Conservation (phyloP, 768 basidiomycete species). For the Macrolepiota fuliginosa region DNA sequence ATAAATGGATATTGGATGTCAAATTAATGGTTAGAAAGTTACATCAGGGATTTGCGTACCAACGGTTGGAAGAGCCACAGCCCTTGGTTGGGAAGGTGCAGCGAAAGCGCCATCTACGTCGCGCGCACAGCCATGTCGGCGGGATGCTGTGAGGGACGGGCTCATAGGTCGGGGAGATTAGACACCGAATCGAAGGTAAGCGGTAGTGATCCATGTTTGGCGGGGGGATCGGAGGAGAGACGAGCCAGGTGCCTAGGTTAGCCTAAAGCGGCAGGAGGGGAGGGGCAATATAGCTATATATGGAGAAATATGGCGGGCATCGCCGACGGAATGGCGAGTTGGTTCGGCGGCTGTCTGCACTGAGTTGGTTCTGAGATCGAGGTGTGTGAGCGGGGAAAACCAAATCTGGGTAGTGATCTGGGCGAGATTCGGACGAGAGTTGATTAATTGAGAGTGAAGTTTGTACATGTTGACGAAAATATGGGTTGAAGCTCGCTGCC, state of each 20-base stretch:
- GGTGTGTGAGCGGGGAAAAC: slow-evolving; percentile 2
- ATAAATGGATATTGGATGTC: slow-evolving; percentile 8
- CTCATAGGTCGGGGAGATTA: neutral
- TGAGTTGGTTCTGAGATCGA: slow-evolving; percentile 11
- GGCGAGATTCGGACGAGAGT: slow-evolving; percentile 15
- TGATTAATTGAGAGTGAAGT: slow-evolving; percentile 23
- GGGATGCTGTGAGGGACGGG: neutral
- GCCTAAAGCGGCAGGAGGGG: slow-evolving; percentile 2
- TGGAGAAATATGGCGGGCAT: slow-evolving; percentile 13
- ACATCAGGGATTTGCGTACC: slow-evolving; percentile 16
- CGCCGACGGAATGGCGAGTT: slow-evolving; percentile 14
- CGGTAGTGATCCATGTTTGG: slow-evolving; percentile 1
- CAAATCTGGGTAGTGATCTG: slow-evolving; percentile 13
- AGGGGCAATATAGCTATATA: slow-evolving; percentile 21
- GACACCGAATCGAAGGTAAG: slow-evolving; percentile 4
- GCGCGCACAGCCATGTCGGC: neutral
- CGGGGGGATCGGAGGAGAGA: slow-evolving; percentile 15
- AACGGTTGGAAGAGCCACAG: slow-evolving; percentile 2
- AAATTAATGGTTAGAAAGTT: slow-evolving; percentile 12
- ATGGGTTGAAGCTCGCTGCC: slow-evolving; percentile 15
- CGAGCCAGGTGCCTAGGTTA: slow-evolving; percentile 17
- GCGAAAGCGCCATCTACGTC: neutral
- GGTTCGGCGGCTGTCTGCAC: slow-evolving; percentile 12
- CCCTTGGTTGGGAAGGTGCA: slow-evolving; percentile 14
- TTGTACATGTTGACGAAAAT: slow-evolving; percentile 24